Base-by-base conservation (phyloP, 2,329 filamentous ascomycete genomes). In the Tolypocladium endophyticum region DNA sequence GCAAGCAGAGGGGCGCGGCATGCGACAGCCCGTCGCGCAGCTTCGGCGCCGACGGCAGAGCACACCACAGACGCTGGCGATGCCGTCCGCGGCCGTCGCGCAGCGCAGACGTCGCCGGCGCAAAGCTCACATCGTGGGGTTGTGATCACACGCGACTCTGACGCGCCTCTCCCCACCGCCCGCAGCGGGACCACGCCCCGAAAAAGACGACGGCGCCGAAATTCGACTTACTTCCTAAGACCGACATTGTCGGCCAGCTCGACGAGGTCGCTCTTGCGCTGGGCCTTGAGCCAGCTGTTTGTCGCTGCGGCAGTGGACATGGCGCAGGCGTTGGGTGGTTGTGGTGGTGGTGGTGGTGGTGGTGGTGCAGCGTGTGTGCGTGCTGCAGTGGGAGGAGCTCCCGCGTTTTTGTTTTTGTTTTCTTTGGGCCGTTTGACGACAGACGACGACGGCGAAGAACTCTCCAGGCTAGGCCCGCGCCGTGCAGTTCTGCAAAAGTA, bases 221-320 rank as follows among this genome's bases (percentile, higher is more conserved):
- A 28, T 0, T 56, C 55, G 50, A 82, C 86, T 70, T 84, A 95
- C 91, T 89, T 83, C 70, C 84, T 81, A 59, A 93, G 78, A 61
- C 87, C 87, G 63, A 89, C 81, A 55, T 80, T 76, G 65, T 89
- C 83, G 61, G 90, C 90, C 63, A 95, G 80, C 63, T 89, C 87
- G 67, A 85, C 74, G 60, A 96, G 83, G 64, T 93, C 90, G 67
- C 80, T 81, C 81, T 96, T 96, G 78, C 89, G 87, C 81, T 94
- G 89, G 73, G 83, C 82, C 74, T 87, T 83, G 71, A 96, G 81
- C 85, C 89, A 96, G 67, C 85, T 84, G 70, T 87, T 85, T 67
- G 71, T 81, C 64, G 64, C 59, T 39, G 67, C 65, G 63, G 67
- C 69, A 60, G 62, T 63, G 57, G 66, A 66, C 64, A 68, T 70